Evolutionary conservation across 768 basidiomycete species (phyloP).

Genomic region (Hirschioporus abietinus): DNA sequence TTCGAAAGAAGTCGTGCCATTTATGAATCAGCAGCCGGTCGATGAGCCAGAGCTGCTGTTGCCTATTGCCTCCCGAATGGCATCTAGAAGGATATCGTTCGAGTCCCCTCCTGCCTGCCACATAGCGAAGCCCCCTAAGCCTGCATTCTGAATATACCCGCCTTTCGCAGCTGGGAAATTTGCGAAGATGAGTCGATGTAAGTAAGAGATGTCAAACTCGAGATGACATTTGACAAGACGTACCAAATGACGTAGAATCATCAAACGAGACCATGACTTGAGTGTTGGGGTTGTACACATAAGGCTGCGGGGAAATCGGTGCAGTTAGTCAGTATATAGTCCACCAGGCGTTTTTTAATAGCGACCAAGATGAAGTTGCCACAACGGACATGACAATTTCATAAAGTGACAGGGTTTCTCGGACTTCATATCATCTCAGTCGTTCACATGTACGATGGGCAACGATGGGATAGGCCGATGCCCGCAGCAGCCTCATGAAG

Average conservation of each 20-base stretch:
- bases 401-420: slow-evolving; percentile 8
- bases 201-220: background rate
- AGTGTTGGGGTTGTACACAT: slow-evolving; percentile 51
- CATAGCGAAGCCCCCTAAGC: slow-evolving; percentile 40
- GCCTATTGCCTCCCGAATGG: slow-evolving; percentile 19
- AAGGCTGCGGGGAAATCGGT: slow-evolving; percentile 42
- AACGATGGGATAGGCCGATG: background rate
- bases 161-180: slow-evolving; percentile 36
- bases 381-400: slow-evolving; percentile 3
- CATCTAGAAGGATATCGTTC: slow-evolving; percentile 27
- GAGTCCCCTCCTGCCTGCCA: slow-evolving; percentile 42
- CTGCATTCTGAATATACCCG: slow-evolving; percentile 27
- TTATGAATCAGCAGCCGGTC: background rate
- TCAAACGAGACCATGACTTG: slow-evolving; percentile 65
- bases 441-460: too few species aligned
- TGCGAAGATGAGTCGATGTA: background rate
- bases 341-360: background rate
- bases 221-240: slow-evolving; percentile 9
- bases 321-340: background rate
- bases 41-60: slow-evolving; percentile 1
- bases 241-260: slow-evolving; percentile 51
- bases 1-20: background rate
- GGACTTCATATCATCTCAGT: slow-evolving; percentile 1
- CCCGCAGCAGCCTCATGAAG: background rate
- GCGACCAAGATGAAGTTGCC: background rate